Conservation (phyloP, 2,329 filamentous ascomycete species). For the Paraphaeosphaeria sporulosa region DNA sequence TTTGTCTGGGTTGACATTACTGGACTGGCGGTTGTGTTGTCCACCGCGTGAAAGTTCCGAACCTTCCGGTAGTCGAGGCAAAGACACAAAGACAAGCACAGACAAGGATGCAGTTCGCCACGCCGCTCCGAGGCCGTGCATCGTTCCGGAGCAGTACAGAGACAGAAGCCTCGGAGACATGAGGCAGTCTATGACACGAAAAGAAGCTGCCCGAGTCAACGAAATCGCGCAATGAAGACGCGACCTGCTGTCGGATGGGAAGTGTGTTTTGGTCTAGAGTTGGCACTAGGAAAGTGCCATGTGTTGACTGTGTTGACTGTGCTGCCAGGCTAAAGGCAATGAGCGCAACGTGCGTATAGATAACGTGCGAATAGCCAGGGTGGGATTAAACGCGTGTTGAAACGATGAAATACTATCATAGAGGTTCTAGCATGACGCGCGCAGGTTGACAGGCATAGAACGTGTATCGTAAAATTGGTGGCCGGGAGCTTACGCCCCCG, state of each 20-base stretch:
- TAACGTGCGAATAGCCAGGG: neutral
- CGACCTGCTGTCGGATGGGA: neutral
- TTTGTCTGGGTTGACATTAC: neutral
- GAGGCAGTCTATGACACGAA: neutral
- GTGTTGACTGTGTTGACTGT: too few species aligned
- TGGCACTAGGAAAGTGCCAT: neutral
- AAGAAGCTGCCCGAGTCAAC: neutral
- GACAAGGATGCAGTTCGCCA: slow-evolving; percentile 13
- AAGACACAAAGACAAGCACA: slow-evolving; percentile 14
- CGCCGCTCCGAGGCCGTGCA: slow-evolving; percentile 12
- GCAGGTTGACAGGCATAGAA: slow-evolving; percentile 8
- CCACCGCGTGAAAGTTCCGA: slow-evolving; percentile 1
- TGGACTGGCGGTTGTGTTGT: neutral
- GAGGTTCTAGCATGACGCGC: slow-evolving; percentile 16
- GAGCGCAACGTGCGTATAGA: slow-evolving; percentile 1
- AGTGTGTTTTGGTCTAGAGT: neutral
- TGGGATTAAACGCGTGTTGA: slow-evolving; percentile 13
- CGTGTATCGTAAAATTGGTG: slow-evolving; percentile 20
- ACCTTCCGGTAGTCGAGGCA: neutral
- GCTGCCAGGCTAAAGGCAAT: neutral
- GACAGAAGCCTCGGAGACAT: slow-evolving; percentile 5
- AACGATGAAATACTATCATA: slow-evolving; percentile 10
- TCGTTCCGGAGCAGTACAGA: slow-evolving; percentile 10
- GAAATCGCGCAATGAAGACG: slow-evolving; percentile 1
- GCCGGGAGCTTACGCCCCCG: slow-evolving; percentile 13